Base-by-base conservation (phyloP, 805 yeast species). In the Kazachstania taianensis region DNA sequence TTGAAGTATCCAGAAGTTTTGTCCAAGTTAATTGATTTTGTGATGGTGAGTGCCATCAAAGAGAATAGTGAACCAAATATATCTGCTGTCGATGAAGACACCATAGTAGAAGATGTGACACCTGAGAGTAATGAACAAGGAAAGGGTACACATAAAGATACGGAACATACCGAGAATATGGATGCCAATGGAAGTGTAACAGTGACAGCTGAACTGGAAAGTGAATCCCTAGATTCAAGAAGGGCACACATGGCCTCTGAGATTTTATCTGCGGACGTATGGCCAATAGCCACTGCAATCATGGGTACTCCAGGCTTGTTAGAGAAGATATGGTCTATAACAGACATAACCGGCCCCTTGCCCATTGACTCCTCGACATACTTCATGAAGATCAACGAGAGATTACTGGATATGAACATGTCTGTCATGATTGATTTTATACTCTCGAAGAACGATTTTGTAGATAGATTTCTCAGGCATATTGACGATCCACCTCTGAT, bases 401-500 rank as follows among this genome's bases (percentile, higher is more conserved):
- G 85, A 46, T 68, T 92, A 38, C 64, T 92, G 44, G 96, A 87
- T 51, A 85, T 83, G 70, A 81, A 87, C 56, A 78, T 84, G 59
- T 85, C 78, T 39, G 89, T 81, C 45, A 75, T 86, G 73, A 62
- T 75, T 35, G 60, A 62, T 13, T 89, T 82, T 53, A 72, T 92
- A 31, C 60, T 84, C 36, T 65, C 73, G 22, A 86, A 81, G 52
- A 69, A 73, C 1, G 65, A 69, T 45, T 64, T 92, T 41, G 95
- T 86, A 24, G 83, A 79, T 48, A 71, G 83, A 42, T 85, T 89
- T 55, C 65, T 89, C 59, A 70, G 70, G 37, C 95, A 89, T 59
- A 75, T 92, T 40, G 96, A 86, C 49, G 83, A 87, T 40, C 96
- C 97, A 3, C 86, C 95, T 33, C 61, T 92, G 40, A 87, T 89